Evolutionary conservation across 2,329 filamentous ascomycete species (phyloP), one percentile per base, ranked within the genome.

Genomic region (Penicillium sp.): DNA sequence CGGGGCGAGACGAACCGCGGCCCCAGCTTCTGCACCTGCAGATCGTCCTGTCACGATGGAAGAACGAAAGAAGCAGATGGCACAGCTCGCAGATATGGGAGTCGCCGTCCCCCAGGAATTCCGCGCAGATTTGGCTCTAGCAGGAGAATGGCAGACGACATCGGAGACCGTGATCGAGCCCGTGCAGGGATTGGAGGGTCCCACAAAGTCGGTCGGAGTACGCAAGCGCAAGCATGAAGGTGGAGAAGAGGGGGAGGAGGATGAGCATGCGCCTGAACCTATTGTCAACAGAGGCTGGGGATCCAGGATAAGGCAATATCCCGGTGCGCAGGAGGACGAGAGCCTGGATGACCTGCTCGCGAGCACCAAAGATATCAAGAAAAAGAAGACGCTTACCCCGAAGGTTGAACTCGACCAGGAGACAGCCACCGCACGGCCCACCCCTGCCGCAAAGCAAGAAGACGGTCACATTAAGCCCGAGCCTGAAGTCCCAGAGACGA

Each of bases 11-110:
- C 57, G 59, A 41, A 53, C 54, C 42, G 52, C 67, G 28, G 41
- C 70, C 44, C 62, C 73, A 18, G 65, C 70, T 12, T 58, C 68
- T 54, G 58, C 64, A 46, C 62, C 64, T 31, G 58, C 62, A 31
- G 50, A 58, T 5, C 55, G 57, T 18, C 73, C 75, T 34, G 75
- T 77, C 2, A 79, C 79, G 1, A 72, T 83, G 16, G 80, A 83
- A 8, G 86, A 95, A 57, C 76, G 89, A 48, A 92, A 92, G 70
- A 80, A 79, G 46, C 93, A 99, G 72, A 81, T 95, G 63, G 85
- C 90, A 55, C 90, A 97, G 70, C 77, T 99, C 10, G 90, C 87
- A 4, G 88, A 87, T 30, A 80, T 99, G 78, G 93, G 93, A 0
- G 83, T 99, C 41, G 82, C 83, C 39, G 81, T 97, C 46, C 93